Conservation (phyloP, 2,329 filamentous ascomycete species). For the Talaromyces sp. region DNA sequence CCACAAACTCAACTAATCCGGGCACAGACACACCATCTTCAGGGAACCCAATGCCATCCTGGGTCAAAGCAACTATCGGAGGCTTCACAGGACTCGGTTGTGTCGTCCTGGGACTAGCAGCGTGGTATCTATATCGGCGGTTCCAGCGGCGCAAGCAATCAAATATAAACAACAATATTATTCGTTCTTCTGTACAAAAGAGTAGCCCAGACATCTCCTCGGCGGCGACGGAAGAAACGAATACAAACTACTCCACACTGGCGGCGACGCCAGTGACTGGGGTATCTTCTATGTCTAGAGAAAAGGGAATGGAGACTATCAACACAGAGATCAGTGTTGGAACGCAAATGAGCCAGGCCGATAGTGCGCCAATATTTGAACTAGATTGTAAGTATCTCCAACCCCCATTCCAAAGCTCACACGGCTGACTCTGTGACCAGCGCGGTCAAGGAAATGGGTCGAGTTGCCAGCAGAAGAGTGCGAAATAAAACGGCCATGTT, state of each 20-base stretch:
- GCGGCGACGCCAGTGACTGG: neutral
- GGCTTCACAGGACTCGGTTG: neutral
- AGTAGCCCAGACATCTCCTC: neutral
- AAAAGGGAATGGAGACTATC: neutral
- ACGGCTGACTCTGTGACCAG: neutral
- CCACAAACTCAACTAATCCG: neutral
- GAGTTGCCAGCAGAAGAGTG: conserved; percentile 6
- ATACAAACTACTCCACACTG: neutral
- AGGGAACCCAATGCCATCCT: neutral
- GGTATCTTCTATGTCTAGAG: neutral
- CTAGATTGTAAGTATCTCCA: conserved; percentile 4
- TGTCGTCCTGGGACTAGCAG: neutral
- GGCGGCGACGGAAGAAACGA: neutral
- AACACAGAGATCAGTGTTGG: neutral
- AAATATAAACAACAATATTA: neutral
- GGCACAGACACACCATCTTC: neutral
- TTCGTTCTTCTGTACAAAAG: neutral
- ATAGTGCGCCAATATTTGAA: conserved; percentile 7
- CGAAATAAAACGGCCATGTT: neutral
- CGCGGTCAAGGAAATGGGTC: conserved; percentile 1
- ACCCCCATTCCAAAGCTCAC: neutral
- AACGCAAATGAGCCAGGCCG: neutral
- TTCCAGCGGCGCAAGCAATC: neutral
- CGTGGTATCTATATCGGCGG: neutral
- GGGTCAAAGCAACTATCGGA: neutral